A percentile compares a stretch with the other conserved stretches of the same genome.
Evolutionary conservation across 371 early-diverging fungal species (phyloP).

Genomic region (Mucor indicus): DNA sequence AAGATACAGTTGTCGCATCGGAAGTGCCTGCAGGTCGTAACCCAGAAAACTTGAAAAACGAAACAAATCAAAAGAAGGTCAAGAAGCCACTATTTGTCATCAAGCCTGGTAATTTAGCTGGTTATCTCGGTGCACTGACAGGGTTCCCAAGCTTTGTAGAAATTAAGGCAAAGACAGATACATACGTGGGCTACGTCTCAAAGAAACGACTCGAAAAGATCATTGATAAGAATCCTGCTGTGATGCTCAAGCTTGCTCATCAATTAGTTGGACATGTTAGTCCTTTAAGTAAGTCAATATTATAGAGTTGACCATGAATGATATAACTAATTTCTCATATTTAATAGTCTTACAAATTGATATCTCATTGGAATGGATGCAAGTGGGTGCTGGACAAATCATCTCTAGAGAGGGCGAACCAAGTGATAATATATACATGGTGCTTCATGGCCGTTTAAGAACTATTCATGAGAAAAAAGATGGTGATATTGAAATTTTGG

Average conservation of each 20-base stretch:
- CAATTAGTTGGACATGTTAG: constrained; percentile 81
- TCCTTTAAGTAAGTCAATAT: constrained; percentile 72
- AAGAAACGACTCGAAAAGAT: constrained; percentile 79
- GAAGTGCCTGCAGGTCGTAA: constrained; percentile 39
- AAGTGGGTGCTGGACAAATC: constrained; percentile 89
- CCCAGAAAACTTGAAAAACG: constrained; percentile 8
- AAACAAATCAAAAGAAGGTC: constrained; percentile 16
- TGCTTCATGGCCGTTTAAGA: constrained; percentile 91
- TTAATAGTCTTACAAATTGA: constrained; percentile 82
- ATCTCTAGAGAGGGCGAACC: constrained; percentile 85
- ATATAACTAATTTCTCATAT: neutral
- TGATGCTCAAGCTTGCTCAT: constrained; percentile 85
- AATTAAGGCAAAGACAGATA: constrained; percentile 77
- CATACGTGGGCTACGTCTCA: constrained; percentile 84
- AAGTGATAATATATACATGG: constrained; percentile 88
- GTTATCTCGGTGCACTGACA: constrained; percentile 88
- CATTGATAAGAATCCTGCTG: constrained; percentile 78
- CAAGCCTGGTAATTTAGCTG: constrained; percentile 85
- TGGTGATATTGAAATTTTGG: constrained; percentile 75
- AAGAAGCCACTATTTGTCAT: constrained; percentile 66
- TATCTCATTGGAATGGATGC: constrained; percentile 95
- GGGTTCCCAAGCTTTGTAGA: constrained; percentile 88
- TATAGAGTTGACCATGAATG: neutral
- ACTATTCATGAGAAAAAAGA: constrained; percentile 70
- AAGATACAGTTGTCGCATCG: constrained; percentile 30